phyloP scores from a whole-genome alignment of 2,329 filamentous ascomycete species.

The Emydomyces testavorans region DNA sequence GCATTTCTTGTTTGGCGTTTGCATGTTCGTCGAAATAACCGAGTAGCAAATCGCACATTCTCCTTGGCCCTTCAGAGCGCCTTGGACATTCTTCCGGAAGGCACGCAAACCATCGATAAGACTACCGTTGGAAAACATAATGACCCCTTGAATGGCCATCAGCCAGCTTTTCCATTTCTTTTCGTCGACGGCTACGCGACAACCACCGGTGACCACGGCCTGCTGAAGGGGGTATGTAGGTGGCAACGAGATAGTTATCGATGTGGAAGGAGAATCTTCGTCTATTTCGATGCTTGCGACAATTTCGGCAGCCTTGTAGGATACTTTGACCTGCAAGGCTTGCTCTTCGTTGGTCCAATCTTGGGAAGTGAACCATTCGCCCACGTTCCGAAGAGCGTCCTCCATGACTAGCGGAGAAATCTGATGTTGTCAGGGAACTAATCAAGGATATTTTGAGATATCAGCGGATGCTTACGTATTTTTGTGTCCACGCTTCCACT shows the following conservation, averaged over 20 bases:
- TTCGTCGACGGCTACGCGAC: slow-evolving; percentile 77
- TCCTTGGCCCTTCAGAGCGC: slow-evolving; percentile 79
- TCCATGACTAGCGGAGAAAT: slow-evolving; percentile 35
- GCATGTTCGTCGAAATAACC: slow-evolving; percentile 78
- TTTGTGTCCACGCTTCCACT: slow-evolving; percentile 75
- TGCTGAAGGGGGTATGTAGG: slow-evolving; percentile 69
- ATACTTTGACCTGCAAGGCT: slow-evolving; percentile 56
- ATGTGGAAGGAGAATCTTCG: slow-evolving; percentile 70
- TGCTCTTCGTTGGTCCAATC: slow-evolving; percentile 41
- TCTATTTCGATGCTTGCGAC: slow-evolving; percentile 79
- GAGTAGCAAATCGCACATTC: slow-evolving; percentile 97
- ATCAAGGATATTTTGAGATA: neutral
- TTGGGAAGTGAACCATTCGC: slow-evolving; percentile 33
- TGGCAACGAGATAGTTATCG: slow-evolving; percentile 70
- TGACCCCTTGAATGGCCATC: slow-evolving; percentile 76
- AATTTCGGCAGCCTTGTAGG: slow-evolving; percentile 59
- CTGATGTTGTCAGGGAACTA: slow-evolving; percentile 17
- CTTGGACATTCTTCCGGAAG: slow-evolving; percentile 77
- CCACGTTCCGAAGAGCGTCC: slow-evolving; percentile 31
- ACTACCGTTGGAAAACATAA: slow-evolving; percentile 81
- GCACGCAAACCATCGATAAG: slow-evolving; percentile 76
- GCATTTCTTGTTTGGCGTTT: slow-evolving; percentile 84
- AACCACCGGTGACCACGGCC: slow-evolving; percentile 63
- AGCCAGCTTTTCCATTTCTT: slow-evolving; percentile 91
- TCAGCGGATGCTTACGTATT: slow-evolving; percentile 55